Base-by-base conservation (phyloP, 306 rosid species). In the Citrullus colocynthis region DNA sequence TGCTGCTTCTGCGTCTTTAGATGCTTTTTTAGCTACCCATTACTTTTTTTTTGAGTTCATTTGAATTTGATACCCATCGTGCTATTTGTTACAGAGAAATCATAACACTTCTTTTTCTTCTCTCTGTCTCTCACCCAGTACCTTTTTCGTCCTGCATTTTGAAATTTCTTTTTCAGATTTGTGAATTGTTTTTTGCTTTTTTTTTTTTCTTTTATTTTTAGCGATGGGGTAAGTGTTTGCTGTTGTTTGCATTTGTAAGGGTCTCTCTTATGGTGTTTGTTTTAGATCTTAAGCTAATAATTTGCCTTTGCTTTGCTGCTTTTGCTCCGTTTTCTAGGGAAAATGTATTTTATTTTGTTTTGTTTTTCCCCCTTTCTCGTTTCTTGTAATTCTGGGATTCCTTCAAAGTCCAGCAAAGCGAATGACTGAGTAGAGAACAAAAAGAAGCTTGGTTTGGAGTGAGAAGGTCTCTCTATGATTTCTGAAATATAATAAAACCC, bases 381-480 rank as follows among this genome's bases (percentile, higher is more conserved):
- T 69, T 28, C 6, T 55, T 28, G 20, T 57, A 59, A 16, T 81
- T 81, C 21, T 83, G 80, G 83, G 86, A 12, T 79, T 80, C 70
- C 79, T 49, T 30, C 80, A 63, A 65, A 74, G 78, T 84, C 77
- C 54, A 34, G 82, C 69, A 70, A 75, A 82, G 70, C 66, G 81
- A 78, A 86, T 88, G 83, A 73, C 77, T 16, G 60, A 16, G 77
- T 51, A 73, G 82, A 79, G 81, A 83, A 79, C 83, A 76, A 28
- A 88, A 87, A 86, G 88, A 81, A 84, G 86, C 89, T 82, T 86
- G 76, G 75, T 84, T 82, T 81, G 85, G 78, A 78, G 79, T 70
- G 56, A 51, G 79, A 74, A 84, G 74, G 83, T 32, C 79, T 15
- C 64, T 56, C 55, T 70, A 80, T 81, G 6, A 67, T 39, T 63